A percentile compares a stretch with the other conserved stretches of the same genome.
phyloP scores from a whole-genome alignment of 2,329 filamentous ascomycete species.

The Ceratocystis alfenasii region DNA sequence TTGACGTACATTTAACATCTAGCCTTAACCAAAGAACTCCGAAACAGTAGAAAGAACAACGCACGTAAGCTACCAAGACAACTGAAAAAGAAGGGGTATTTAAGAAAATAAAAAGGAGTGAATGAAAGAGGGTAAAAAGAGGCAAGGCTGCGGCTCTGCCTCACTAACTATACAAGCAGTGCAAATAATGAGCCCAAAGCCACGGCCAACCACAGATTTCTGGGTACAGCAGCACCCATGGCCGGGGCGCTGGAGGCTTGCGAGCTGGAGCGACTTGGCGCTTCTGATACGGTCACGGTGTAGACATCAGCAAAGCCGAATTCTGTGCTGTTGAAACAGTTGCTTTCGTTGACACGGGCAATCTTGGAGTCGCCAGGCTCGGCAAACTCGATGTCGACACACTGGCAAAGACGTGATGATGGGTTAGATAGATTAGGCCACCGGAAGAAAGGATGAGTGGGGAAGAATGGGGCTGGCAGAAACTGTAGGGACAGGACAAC shows the following conservation, averaged over 20 bases:
- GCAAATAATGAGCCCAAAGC: not conserved
- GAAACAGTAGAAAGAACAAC: not conserved
- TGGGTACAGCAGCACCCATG: not conserved
- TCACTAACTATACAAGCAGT: not conserved
- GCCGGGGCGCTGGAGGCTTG: slow-evolving; percentile 27
- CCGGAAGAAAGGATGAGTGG: not conserved
- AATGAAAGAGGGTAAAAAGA: not conserved
- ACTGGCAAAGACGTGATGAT: slow-evolving; percentile 39
- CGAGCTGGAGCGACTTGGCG: slow-evolving; percentile 30
- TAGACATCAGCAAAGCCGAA: slow-evolving; percentile 70
- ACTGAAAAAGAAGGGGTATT: not conserved
- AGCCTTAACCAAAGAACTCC: not conserved
- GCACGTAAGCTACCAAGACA: no score
- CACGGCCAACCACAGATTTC: not conserved
- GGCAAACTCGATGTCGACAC: slow-evolving; percentile 86
- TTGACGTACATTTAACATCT: not conserved
- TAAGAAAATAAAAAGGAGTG: not conserved
- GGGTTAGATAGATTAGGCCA: no score
- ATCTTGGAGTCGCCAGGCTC: slow-evolving; percentile 59
- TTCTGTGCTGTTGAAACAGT: slow-evolving; percentile 79
- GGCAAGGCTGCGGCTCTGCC: not conserved
- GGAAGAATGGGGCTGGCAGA: not conserved
- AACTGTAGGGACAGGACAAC: slow-evolving; percentile 27
- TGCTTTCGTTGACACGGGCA: slow-evolving; percentile 59
- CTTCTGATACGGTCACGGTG: slow-evolving; percentile 44